A percentile compares a stretch with the other conserved stretches of the same genome.
These are phyloP conservation scores for Pichia scutulata DNA, from an alignment of 805 yeast genomes.

Conservation along the genomic window DNA sequence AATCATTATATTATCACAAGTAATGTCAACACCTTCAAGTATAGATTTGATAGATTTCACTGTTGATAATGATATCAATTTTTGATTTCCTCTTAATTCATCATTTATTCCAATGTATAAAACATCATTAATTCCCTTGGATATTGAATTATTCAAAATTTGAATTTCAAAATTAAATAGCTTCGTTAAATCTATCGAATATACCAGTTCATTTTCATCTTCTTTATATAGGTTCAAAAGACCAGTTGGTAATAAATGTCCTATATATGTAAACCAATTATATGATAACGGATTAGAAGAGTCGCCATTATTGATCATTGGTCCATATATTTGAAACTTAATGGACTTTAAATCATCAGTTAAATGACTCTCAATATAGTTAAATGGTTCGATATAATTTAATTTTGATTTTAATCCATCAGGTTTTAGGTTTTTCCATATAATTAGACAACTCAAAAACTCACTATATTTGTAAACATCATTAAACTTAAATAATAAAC, in stretches of 20 bases:
- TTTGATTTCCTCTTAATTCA: slow-evolving; percentile 41
- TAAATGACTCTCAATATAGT: slow-evolving; percentile 16
- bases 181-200: slow-evolving; percentile 46
- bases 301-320: slow-evolving; percentile 34
- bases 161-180: slow-evolving; percentile 56
- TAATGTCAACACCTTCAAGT: not conserved
- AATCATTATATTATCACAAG: slow-evolving; percentile 36
- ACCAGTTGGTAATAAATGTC: slow-evolving; percentile 59
- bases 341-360: slow-evolving; percentile 45
- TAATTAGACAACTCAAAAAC: slow-evolving; percentile 34
- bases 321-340: slow-evolving; percentile 60
- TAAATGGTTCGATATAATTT: slow-evolving; percentile 31
- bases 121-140: slow-evolving; percentile 49
- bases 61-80: slow-evolving; percentile 10
- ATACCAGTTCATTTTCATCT: slow-evolving; percentile 54
- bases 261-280: slow-evolving; percentile 71
- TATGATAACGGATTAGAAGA: slow-evolving; percentile 30
- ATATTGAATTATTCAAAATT: slow-evolving; percentile 54
- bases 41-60: not conserved
- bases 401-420: slow-evolving; percentile 41
- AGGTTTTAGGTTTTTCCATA: slow-evolving; percentile 46
- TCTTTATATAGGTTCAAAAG: slow-evolving; percentile 51
- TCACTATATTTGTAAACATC: slow-evolving; percentile 32
- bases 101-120: slow-evolving; percentile 51
- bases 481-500: slow-evolving; percentile 21